phyloP scores from a whole-genome alignment of 306 rosid genomes.

The Cucumis sativus region Cucumber_9930_V3 NC_026658.2:24547501-24548000 shows the following conservation, averaged over 20 bases:
- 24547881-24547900: conserved; percentile 92
- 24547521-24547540: conserved; percentile 45
- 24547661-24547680: conserved; percentile 67
- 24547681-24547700: conserved; percentile 71
- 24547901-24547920: conserved; percentile 69
- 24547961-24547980: conserved; percentile 73
- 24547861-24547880: conserved; percentile 74
- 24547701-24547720: conserved; percentile 88
- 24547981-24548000: conserved; percentile 79
- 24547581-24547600: conserved; percentile 81
- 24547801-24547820: conserved; percentile 88
- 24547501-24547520: conserved; percentile 79
- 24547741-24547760: conserved; percentile 61
- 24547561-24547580: conserved; percentile 66
- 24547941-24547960: conserved; percentile 63
- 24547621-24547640: conserved; percentile 96
- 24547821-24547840: conserved; percentile 58
- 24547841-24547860: conserved; percentile 34
- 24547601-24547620: conserved; percentile 73
- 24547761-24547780: conserved; percentile 60
- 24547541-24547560: conserved; percentile 87
- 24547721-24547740: conserved; percentile 68
- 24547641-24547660: conserved; percentile 78
- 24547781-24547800: conserved; percentile 87
- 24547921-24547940: conserved; percentile 80